Evolutionary conservation across 257 asterid species (phyloP).

Genomic region (Solanum sitiens): DNA sequence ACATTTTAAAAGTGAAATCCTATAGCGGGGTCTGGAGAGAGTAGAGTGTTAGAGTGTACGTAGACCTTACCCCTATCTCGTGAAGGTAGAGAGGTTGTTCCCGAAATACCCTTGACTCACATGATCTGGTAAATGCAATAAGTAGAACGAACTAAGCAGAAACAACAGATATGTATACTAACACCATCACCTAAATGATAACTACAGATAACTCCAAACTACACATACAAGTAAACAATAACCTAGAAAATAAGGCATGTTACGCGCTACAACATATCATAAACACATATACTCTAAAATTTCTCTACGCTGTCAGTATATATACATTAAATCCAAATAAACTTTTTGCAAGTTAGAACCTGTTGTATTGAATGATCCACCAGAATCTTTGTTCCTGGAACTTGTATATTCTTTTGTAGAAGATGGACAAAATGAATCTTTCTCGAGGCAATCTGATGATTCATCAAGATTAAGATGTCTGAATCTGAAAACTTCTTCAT

Average conservation of each 20-base stretch:
- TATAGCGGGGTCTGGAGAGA: neutral
- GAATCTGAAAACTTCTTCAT: constrained; percentile 1
- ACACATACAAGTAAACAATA: neutral
- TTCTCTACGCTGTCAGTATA: neutral
- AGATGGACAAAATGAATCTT: neutral
- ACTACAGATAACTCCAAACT: neutral
- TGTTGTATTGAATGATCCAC: constrained; percentile 5
- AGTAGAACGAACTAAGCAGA: neutral
- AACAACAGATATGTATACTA: neutral
- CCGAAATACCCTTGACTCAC: neutral
- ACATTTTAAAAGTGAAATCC: neutral
- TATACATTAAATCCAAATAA: neutral
- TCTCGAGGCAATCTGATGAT: neutral
- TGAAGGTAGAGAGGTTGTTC: neutral
- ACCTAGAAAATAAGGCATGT: neutral
- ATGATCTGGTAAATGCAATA: neutral
- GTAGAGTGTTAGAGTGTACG: neutral
- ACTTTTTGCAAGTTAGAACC: constrained; percentile 16
- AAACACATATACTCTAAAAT: neutral
- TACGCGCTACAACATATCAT: neutral
- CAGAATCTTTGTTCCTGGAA: neutral
- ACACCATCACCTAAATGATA: neutral
- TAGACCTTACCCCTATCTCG: neutral
- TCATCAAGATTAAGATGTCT: neutral
- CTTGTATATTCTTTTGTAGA: neutral